Evolutionary conservation across 1,139 yeast species (phyloP), one percentile per base, ranked within the genome.

Genomic region (Suhomyces atakaporum): DNA sequence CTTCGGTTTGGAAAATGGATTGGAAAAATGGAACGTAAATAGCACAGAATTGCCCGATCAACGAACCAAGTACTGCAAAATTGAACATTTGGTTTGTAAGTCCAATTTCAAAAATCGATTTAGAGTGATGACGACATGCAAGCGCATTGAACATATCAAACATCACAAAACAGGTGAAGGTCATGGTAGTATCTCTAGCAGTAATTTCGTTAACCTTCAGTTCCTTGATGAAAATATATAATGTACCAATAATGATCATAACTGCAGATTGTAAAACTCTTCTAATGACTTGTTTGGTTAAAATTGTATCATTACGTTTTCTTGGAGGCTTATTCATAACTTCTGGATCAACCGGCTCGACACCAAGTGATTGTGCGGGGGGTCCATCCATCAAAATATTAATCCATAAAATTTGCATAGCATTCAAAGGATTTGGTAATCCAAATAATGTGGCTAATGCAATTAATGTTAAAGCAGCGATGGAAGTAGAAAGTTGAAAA

Each of bases 361-460:
- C 97, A 37, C 98, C 97, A 33, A 92, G 72, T 0, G 96, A 86
- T 63, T 92, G 98, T 1, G 98, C 98, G 3, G 98, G 98, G 7
- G 98, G 98, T 0, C 98, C 98, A 64, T 92, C 98, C 98, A 92
- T 92, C 45, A 92, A 74, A 41, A 92, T 92, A 58, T 92, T 90
- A 58, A 92, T 92, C 97, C 97, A 92, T 51, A 92, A 70, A 50
- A 92, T 92, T 67, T 92, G 97, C 97, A 92, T 92, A 16, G 98
- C 97, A 58, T 92, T 92, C 50, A 92, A 74, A n/a, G 98, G 98
- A 51, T 89, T 90, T 35, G 96, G 96, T 42, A 90, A 71, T 29
- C 89, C 87, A 54, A 89, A 81, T 39, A 89, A 67, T 1, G 97
- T 90, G 3, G 96, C 76, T 45, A 90, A 68, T 0, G 96, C 96